Base-by-base conservation (phyloP, 768 basidiomycete species). In the Rhodosporidiobolus odoratus region DNA sequence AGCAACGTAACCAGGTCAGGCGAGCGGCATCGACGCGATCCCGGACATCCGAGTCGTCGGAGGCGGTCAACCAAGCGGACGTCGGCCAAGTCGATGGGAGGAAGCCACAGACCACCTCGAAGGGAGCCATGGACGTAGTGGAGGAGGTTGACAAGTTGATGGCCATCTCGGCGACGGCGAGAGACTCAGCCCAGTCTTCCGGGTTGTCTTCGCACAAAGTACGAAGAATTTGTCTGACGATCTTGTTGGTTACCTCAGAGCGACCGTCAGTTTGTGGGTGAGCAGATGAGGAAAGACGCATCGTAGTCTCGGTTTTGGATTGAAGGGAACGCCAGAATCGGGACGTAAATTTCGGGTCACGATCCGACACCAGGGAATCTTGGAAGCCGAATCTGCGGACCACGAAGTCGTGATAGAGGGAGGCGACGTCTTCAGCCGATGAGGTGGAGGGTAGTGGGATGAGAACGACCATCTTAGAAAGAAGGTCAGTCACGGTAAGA, bases 241-340 rank as follows among this genome's bases (percentile, higher is more conserved):
- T 60, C 43, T 72, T 65, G 60, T 69, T 81, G 2, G 79, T 74
- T 1, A 80, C 72, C 65, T 84, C 82, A 0, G 80, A 82, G 0
- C 79, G 68, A 1, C 82, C 81, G 67, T 83, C 82, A 0, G 82
- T 81, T 64, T 84, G 75, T 0, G 83, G 83, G 65, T 84, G 83
- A 63, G 79, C 84, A 3, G 82, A 73, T 0, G 80, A 81, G 0
- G 81, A 82, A 79, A 84, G 79, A 0, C 73, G 73, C 0, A 80
- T 71, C 34, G 79, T 75, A 0, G 77, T 73, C 12, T 79, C 79
- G 3, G 79, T 62, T 12, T 76, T 75, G 50, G 69, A 53, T 65
- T 82, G 75, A 0, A 84, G 71, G 13, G 78, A 75, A 15, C 62
- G 58, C 84, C 83, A 84, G 66, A 84, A 84, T 0, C 54, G 61